phyloP scores from a whole-genome alignment of 257 asterid species.

The Nicotiana otophora region DNA sequence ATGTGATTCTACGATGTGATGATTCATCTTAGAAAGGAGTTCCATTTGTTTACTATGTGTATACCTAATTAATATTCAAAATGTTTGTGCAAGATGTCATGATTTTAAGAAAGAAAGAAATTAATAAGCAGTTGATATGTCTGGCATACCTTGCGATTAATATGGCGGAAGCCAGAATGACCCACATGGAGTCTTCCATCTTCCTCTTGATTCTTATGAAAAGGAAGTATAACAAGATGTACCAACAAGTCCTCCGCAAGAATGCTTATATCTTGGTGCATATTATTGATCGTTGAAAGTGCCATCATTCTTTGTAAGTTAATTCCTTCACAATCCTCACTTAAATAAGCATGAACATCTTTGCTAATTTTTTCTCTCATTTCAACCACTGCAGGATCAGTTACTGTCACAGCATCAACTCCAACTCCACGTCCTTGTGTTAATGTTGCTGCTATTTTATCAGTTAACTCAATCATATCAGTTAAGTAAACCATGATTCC shows the following conservation, averaged over 20 bases:
- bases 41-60: too few relatives aligned
- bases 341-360: constrained; percentile 30
- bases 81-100: too few relatives aligned
- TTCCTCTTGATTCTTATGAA: constrained; percentile 66
- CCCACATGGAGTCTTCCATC: constrained; percentile 65
- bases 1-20: too few relatives aligned
- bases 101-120: neutral
- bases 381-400: constrained; percentile 53
- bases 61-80: too few relatives aligned
- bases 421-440: constrained; percentile 33
- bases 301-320: constrained; percentile 56
- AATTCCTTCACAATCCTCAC: constrained; percentile 54
- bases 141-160: constrained; percentile 64
- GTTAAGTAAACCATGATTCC: constrained; percentile 65
- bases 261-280: constrained; percentile 83
- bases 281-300: constrained; percentile 55
- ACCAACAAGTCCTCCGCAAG: constrained; percentile 66
- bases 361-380: constrained; percentile 55
- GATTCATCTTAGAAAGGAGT: too few relatives aligned
- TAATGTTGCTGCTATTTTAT: constrained; percentile 64
- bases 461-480: constrained; percentile 78
- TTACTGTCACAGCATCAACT: constrained; percentile 44
- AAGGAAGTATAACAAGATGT: constrained; percentile 67
- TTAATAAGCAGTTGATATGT: neutral
- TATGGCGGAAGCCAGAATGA: constrained; percentile 70